Base-by-base conservation (phyloP, 352 stramenopile species). In the Globisporangium middletonii region DNA sequence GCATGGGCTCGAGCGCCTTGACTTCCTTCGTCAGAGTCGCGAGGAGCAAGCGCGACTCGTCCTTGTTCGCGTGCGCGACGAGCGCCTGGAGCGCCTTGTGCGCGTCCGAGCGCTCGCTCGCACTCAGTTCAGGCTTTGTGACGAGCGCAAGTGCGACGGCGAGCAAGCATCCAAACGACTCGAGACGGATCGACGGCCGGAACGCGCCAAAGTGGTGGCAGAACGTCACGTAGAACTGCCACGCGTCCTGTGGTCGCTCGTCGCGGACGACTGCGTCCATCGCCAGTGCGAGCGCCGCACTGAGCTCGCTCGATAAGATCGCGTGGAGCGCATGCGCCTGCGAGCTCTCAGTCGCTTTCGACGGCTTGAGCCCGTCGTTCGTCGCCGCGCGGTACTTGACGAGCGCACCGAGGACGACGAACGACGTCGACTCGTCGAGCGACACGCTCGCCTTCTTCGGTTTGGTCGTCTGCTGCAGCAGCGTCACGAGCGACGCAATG, bases 1-100 rank as follows among this genome's bases (percentile, higher is more conserved):
- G 81, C 11, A 52, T 46, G 0, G 30, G 12, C 55, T 76, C 67
- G 4, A 58, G 59, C 19, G 76, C 63, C 37, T 57, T 58, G 2
- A 89, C 49, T 53, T 95, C 85, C 7, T 80, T 72, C 41, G 74
- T 38, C 44, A 91, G 49, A 35, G 80, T 91, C 12, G 73, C 58
- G 3, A 88, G 50, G 43, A 90, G 41, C 42, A 94, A 61, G n/a
- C 64, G 62, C 51, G 86, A 91, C 55, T 94, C 84, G 43, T 82
- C 68, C 55, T 82, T 88, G 67, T 83, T 91, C 7, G 79, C 67
- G 56, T 77, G 77, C n/a, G 57, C 42, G 3, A 92, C 54, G 9
- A 94, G 28, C 9, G 59, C 60, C 49, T 75, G 68, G 9, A 89
- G 64, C 27, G 76, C 61, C 41, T 23, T 58, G 27, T 19, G 30